Evolutionary conservation across 805 yeast genomes (phyloP).

Genomic region (Saccharomycopsis amapae): DNA sequence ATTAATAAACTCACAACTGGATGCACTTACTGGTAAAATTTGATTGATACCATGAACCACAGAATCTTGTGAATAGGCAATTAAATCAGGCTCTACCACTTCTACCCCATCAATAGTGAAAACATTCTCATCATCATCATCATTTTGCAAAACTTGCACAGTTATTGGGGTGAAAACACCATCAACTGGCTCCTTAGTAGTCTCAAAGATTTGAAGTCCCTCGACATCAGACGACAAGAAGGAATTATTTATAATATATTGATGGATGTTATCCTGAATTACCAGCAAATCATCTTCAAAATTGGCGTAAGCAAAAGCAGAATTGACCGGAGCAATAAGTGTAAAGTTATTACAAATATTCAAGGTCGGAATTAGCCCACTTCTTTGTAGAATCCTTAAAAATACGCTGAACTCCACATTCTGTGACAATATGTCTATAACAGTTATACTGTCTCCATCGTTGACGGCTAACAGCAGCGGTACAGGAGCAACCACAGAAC

Average conservation of each 20-base stretch:
- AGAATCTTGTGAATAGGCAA: conserved; percentile 57
- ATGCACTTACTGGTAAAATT: conserved; percentile 33
- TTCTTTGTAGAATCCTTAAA: conserved; percentile 51
- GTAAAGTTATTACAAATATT: conserved; percentile 59
- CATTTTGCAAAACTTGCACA: conserved; percentile 26
- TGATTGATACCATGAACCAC: conserved; percentile 58
- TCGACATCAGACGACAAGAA: conserved; percentile 26
- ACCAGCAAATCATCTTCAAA: conserved; percentile 14
- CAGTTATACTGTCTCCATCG: conserved; percentile 28
- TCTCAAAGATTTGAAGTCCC: conserved; percentile 27
- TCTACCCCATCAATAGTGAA: conserved; percentile 34
- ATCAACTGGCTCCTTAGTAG: conserved; percentile 15
- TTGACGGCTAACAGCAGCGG: too few species aligned
- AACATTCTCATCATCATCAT: not conserved
- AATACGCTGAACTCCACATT: conserved; percentile 63
- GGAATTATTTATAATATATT: conserved; percentile 33
- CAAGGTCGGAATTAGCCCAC: conserved; percentile 54
- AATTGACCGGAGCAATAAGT: conserved; percentile 72
- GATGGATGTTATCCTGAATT: conserved; percentile 26
- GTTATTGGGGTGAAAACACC: conserved; percentile 29
- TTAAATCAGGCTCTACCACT: conserved; percentile 51
- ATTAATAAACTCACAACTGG: conserved; percentile 21
- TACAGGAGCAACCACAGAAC: too few species aligned
- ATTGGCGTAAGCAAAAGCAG: conserved; percentile 47
- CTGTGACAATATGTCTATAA: conserved; percentile 63